Base-by-base conservation (phyloP, 371 early-diverging fungal species). In the Basidiobolus meristosporus region DNA sequence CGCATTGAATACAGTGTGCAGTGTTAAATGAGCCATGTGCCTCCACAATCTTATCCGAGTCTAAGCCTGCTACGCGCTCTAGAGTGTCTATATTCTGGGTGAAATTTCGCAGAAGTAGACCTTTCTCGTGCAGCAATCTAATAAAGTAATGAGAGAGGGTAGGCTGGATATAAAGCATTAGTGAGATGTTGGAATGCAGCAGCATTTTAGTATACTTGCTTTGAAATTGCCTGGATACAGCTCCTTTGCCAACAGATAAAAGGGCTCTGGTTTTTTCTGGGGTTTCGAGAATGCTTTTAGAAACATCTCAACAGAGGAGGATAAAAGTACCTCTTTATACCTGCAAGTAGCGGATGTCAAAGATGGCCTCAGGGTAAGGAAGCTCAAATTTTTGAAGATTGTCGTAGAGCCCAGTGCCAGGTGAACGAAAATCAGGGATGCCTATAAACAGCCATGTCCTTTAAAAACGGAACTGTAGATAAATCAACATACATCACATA, bases 1-100 rank as follows among this genome's bases (percentile, higher is more conserved):
- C 33, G 46, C 77, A 77, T 34, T 53, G 43, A 10, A 83, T 62
- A 50, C 97, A 93, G 11, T 68, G 71, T 5, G 92, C 80, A 0
- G 68, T 57, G 11, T 76, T 72, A 59, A 93, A 93, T 31, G 85
- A 77, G 1, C 97, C 97, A 56, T 96, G 97, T 0, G 97, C 91
- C 46, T 93, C 92, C 12, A 96, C 80, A 9, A 96, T 48, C 14
- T 55, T 49, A 0, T 77, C 71, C 10, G 65, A 68, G 10, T 60
- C 58, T 3, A 93, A 45, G 2, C 90, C 92, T 2, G 91, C 77
- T 6, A 77, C 51, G 14, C 86, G 68, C 56, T 92, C 97, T n/a
- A 92, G 60, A 29, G 81, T 86, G 62, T 93, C 97, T 40, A 93
- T 90, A 47, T 96, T 96, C 53, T 93, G 93, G 7, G 97, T 90